Base-by-base conservation (phyloP, 352 stramenopile genomes). In the Globisporangium iwayamae region DNA sequence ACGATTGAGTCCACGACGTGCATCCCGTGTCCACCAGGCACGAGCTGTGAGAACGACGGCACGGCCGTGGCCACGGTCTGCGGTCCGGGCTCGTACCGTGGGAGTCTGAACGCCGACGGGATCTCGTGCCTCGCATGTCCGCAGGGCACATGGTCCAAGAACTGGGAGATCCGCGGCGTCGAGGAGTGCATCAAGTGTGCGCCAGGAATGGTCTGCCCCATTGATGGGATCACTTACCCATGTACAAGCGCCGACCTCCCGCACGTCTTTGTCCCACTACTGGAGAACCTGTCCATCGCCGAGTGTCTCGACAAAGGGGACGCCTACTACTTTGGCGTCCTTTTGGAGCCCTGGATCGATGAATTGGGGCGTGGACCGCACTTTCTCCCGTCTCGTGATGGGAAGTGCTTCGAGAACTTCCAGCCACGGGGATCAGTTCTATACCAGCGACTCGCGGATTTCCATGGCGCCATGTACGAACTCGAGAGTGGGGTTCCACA, bases 71-170 rank as follows among this genome's bases (percentile, higher is more conserved):
- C 96, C 6, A 88, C 83, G 36, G 83, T 98, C 32, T 99, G 97
- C 70, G 74, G 78, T 0, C 96, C 96, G 14, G 97, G 97, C 2
- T 97, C 88, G 20, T 99, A 98, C 75, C 85, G 96, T 13, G 86
- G 84, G 2, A 93, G 78, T 47, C 63, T 97, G 1, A 72, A 73
- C 1, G 83, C 76, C n/a, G 93, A 99, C 71, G 92, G 89, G 14
- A 65, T 97, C 38, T 87, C 92, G 9, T 98, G 96, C 69, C 70
- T 90, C 3, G 75, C 85, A 50, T 98, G 91, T 74, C 91, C 95
- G 11, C 87, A 98, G 74, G 96, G 96, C 6, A 98, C 93, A 11
- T 99, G 97, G 97, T 98, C 90, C 16, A 99, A 99, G 75, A 99
- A 99, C 75, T 99, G 96, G 94, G 93, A 98, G 54, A 73, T 99